These are phyloP conservation scores for Ambrosia trifida DNA, from an alignment of 129 eudicot genomes.

Conservation along the genomic window DNA sequence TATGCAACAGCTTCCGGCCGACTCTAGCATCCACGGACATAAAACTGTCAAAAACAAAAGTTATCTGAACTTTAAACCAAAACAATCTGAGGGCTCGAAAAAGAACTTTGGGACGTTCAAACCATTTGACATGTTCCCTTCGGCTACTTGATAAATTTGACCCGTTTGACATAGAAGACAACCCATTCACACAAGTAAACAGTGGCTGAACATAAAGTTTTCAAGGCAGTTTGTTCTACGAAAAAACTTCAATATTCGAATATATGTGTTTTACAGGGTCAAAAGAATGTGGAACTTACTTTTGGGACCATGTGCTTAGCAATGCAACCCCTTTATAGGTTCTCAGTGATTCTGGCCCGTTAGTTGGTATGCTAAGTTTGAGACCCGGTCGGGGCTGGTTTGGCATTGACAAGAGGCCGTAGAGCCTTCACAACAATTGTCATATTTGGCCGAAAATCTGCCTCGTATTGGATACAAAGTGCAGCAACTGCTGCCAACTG, in stretches of 20 bases:
- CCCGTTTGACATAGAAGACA: not conserved
- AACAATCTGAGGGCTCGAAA: no score
- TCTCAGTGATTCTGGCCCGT: conserved; percentile 2
- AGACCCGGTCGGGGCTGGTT: conserved; percentile 57
- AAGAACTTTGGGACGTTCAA: no score
- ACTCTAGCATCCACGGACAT: conserved; percentile 15
- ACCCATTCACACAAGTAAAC: not conserved
- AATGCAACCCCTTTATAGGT: conserved; percentile 8
- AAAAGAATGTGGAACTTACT: conserved; percentile 8
- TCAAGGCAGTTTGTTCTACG: no score
- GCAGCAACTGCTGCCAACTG: conserved; percentile 97
- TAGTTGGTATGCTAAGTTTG: conserved; percentile 39
- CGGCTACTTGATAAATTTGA: no score
- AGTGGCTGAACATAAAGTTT: not conserved
- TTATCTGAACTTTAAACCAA: not conserved
- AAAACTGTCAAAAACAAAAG: not conserved
- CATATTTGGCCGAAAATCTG: conserved; percentile 90
- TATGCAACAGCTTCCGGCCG: conserved; percentile 9
- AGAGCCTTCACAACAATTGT: conserved; percentile 87
- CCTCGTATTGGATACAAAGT: conserved; percentile 85
- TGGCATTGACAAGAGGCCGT: conserved; percentile 73
- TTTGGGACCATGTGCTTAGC: conserved; percentile 20
- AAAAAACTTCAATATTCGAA: not conserved
- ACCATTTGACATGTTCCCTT: no score
- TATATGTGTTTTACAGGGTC: not conserved